Evolutionary conservation across 345 rosid genomes (phyloP), one percentile per base, ranked within the genome.

Genomic region (Eucalyptus caleyi): DNA sequence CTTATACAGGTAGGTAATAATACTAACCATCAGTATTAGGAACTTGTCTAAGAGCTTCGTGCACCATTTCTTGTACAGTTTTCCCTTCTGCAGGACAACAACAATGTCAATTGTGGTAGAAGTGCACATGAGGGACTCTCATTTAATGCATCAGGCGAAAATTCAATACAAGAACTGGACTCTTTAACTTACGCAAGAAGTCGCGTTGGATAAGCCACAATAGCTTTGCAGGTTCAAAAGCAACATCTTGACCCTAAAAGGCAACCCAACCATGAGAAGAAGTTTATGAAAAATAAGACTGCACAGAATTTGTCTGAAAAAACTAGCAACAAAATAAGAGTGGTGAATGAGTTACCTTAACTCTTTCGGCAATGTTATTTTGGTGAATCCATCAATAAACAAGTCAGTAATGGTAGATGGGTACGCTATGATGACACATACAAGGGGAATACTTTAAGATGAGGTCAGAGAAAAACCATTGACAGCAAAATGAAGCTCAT

Each of bases 191-290:
- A 98, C 99, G 98, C 88, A 98, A 93, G 94, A 98, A 98, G 93
- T 98, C 99, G 54, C 99, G 99, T 93, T 98, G 99, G 91, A 98
- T 98, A 93, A 98, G 99, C 99, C 99, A 98, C 90, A 98, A 88
- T 90, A 98, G 97, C 91, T 97, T 98, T 86, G 99, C 95, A 30
- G 99, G 99, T 91, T 96, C 98, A 91, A 98, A 98, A 87, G 99
- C 99, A 92, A 98, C 95, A 93, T 96, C 99, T 93, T 98, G 95
- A 88, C 99, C 99, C 99, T 98, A 89, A 88, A 93, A 51, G 49
- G 65, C 82, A 88, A 89, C 49, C 69, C 87, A 92, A 86, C 90
- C 89, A 89, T 86, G 30, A 90, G 88, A 89, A 88, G 89, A 60
- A 60, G 67, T 50, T 80, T 81, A 82, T 59, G 19, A 26, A 62